A percentile compares a stretch with the other conserved stretches of the same genome.
Evolutionary conservation across 176 grass and related monocot genomes (phyloP).

Genomic region (Oryza meyeriana): DNA sequence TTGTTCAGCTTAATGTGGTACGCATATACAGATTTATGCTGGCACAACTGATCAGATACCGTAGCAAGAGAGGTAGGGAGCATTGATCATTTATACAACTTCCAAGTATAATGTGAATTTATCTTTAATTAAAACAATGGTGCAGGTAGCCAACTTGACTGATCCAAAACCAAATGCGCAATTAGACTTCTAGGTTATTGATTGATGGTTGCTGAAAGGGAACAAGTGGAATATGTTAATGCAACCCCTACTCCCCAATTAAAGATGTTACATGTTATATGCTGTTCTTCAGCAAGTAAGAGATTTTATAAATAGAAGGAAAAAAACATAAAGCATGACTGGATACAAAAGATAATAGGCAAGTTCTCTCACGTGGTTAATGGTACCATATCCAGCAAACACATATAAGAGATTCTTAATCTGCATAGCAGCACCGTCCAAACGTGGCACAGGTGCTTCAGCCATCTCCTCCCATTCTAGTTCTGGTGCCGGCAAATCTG

Average conservation of each 20-base stretch:
- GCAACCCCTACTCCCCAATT: neutral
- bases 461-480: conserved; percentile 90
- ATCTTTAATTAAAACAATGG: neutral
- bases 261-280: conserved; percentile 2
- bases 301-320: conserved; percentile 1
- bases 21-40: neutral
- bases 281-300: conserved; percentile 4
- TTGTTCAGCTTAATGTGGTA: neutral
- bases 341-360: conserved; percentile 2
- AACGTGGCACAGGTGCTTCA: conserved; percentile 74
- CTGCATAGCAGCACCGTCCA: conserved; percentile 93
- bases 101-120: neutral
- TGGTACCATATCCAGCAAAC: conserved; percentile 98
- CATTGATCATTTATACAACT: neutral
- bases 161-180: neutral
- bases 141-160: neutral
- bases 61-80: neutral
- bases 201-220: neutral
- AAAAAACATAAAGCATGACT: neutral
- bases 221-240: neutral
- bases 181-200: neutral
- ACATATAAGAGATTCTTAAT: conserved; percentile 92
- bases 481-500: conserved; percentile 66
- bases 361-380: conserved; percentile 76
- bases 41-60: neutral